These are phyloP conservation scores for Grigorovia yakushimaensis DNA, from an alignment of 805 yeast genomes.

Conservation along the genomic window DNA sequence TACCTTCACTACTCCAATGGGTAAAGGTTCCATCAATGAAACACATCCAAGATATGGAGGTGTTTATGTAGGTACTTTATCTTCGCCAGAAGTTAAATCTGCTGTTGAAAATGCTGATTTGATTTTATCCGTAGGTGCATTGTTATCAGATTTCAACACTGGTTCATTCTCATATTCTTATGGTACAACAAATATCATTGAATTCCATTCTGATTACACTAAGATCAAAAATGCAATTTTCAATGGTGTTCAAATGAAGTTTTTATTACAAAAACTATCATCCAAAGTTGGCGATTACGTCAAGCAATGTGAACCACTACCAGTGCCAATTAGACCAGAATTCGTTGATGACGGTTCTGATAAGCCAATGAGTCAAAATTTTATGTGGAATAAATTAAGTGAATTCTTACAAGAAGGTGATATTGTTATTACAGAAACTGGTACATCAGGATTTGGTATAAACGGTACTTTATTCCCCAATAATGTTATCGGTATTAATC, in stretches of 20 bases:
- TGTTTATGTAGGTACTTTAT: conserved; percentile 5
- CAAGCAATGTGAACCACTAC: not conserved
- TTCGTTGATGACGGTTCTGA: not conserved
- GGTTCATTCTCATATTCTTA: conserved; percentile 5
- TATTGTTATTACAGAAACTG: conserved; percentile 4
- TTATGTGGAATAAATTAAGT: conserved; percentile 3
- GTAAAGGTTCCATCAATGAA: conserved; percentile 5
- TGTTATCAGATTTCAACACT: conserved; percentile 5
- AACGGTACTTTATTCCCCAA: conserved; percentile 3
- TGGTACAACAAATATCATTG: conserved; percentile 1
- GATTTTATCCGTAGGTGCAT: conserved; percentile 5
- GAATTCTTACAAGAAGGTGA: conserved; percentile 6
- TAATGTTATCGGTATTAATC: conserved; percentile 3
- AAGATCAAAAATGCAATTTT: conserved; percentile 2
- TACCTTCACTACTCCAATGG: conserved; percentile 5
- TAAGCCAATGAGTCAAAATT: conserved; percentile 4
- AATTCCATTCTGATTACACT: conserved; percentile 5
- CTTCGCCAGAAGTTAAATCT: conserved; percentile 3
- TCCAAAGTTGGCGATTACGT: not conserved
- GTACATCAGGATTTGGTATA: conserved; percentile 5
- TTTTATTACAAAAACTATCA: conserved; percentile 1
- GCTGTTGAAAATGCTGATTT: conserved; percentile 5
- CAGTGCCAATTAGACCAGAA: conserved; percentile 1
- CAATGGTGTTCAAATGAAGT: conserved; percentile 4
- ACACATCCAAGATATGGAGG: conserved; percentile 5